Evolutionary conservation across 805 yeast genomes (phyloP), one percentile per base, ranked within the genome.

Genomic region (Starmerella potacharoeniae): DNA sequence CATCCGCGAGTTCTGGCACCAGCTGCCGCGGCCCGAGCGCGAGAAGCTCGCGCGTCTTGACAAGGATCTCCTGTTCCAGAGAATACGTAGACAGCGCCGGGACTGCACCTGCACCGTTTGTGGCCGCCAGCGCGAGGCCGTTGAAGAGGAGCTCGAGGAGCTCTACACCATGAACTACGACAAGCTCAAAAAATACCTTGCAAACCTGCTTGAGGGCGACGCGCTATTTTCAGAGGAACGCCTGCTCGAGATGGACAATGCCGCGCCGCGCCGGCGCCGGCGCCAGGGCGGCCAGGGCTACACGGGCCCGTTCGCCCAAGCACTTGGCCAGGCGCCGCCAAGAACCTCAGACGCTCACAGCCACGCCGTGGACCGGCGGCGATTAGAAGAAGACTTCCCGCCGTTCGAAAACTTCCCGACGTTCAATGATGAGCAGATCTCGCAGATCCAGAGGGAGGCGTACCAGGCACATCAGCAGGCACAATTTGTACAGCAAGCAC

Each of bases 21-120:
- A 79, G 6, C 71, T 88, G 39, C 73, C 76, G 22, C 75, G 79
- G n/a, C 77, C 75, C 4, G 81, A 79, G 60, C 83, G 85, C 62
- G 74, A 77, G 61, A 71, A 77, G 34, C 75, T 88, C 29, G 76
- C 86, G 34, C 75, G 77, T 62, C 77, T 86, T 45, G 86, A 85
- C 60, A 83, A 82, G 65, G 79, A 79, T 48, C 81, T 86, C 42
- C 81, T 89, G 1, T 74, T 85, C 69, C 77, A 77, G 49, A 75
- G 80, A 44, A 78, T 87, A 67, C 78, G 77, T 57, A 76, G 56
- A 81, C 83, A 80, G 64, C 73, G 75, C 58, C 70, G 73, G 30
- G 67, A 68, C 31, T 89, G 96, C 66, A 76, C 79, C 55, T 90
- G 96, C 66, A 72, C 81, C 4, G 80, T 80, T 17, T 90, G 96